Base-by-base conservation (phyloP, 169 alveolate genomes). In the Neospora caninum region DNA sequence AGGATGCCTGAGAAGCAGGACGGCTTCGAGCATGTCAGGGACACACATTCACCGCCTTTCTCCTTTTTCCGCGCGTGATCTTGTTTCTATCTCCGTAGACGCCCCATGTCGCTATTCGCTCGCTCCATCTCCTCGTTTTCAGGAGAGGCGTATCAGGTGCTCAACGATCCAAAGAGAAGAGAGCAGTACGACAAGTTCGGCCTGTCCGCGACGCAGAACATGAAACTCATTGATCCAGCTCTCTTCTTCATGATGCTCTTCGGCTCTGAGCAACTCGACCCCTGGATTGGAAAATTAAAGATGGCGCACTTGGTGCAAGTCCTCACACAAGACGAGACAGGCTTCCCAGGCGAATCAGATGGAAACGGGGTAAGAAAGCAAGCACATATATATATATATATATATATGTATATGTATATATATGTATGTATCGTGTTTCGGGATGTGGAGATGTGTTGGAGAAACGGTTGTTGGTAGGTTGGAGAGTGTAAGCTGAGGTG, bases 81-180 rank as follows among this genome's bases (percentile, higher is more conserved):
- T n/a, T n/a, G n/a, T n/a, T n/a, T n/a, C n/a, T n/a, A n/a, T n/a
- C n/a, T n/a, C n/a, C n/a, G n/a, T n/a, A n/a, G n/a, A n/a, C n/a
- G n/a, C n/a, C n/a, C n/a, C n/a, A n/a, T n/a, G n/a, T n/a, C n/a
- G n/a, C n/a, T n/a, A 13, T 49, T 49, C 58, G 4, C 4, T 13
- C 22, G 58, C 13, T 49, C 58, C 58, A 7, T 49, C 58, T 49
- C 13, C 58, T 49, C 58, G 4, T 4, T 78, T n/a, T 0, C 86
- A 89, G 93, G 93, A 10, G 86, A 69, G 42, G 93, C 93, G 31
- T 89, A 89, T 92, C 99, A 98, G 96, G 99, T 98, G 34, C 97
- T 98, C 83, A 98, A 99, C 45, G 99, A 98, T 92, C 98, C 98
- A 80, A 98, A 98, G 93, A 96, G 99, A 88, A 96, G 99, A 91